Evolutionary conservation across 2,329 filamentous ascomycete genomes (phyloP), one percentile per base, ranked within the genome.

Genomic region (Exophiala sp.): DNA sequence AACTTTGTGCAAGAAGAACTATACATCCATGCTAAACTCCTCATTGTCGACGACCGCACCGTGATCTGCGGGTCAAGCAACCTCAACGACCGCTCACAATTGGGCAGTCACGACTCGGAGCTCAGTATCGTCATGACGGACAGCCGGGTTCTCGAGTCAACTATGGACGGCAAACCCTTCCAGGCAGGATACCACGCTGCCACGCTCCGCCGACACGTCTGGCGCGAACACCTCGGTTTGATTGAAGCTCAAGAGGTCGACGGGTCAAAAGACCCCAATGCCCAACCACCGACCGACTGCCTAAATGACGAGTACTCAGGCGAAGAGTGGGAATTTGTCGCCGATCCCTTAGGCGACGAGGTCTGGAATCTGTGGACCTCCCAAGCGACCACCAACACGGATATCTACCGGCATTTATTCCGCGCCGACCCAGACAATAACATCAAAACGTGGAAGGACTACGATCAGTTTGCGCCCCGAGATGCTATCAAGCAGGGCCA

Each of bases 101-200:
- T 95, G 3, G 90, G 89, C 34, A 80, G 83, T 54, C 90, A 94
- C 71, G 91, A 95, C 72, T 89, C 85, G 1, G 91, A 96, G 68
- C 89, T 96, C 51, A 89, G 90, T n/a, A 87, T 95, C 60, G 80
- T 95, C 53, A 88, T 96, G 65, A 87, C 94, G 68, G 90, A 95
- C 67, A 81, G 83, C 1, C 82, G 85, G 1, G 75, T 84, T 1
- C 75, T 95, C 12, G 81, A 87, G 11, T 86, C 84, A 14, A 73
- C 71, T 56, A 95, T 96, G 88, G 80, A 86, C 59, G 88, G 89
- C 2, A 75, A 78, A 18, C 83, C 83, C 0, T 95, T 80, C 74
- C 79, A 77, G 32, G 92, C 89, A 6, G 85, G 85, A 7, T 80
- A 81, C 52, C 91, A 92, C 66, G 91, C 91, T 1, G 77, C 89